phyloP scores from a whole-genome alignment of 2,329 filamentous ascomycete species.

The Cercospora berteroae region DNA sequence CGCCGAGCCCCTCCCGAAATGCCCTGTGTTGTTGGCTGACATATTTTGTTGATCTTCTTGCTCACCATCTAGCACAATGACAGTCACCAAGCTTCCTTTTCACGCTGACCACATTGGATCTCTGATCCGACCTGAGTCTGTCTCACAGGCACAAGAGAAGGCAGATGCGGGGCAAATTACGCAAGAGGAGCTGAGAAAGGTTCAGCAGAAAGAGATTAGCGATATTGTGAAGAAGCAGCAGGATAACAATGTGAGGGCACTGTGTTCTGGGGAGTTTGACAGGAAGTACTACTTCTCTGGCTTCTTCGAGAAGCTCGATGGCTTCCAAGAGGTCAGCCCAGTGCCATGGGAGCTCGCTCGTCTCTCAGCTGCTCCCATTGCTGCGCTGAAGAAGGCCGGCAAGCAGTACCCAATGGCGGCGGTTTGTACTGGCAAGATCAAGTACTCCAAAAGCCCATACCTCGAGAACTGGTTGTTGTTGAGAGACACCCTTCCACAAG shows the following conservation, averaged over 20 bases:
- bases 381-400: constrained; percentile 40
- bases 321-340: constrained; percentile 39
- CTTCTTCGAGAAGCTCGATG: constrained; percentile 42
- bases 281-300: constrained; percentile 42
- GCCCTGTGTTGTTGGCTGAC: neutral
- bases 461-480: constrained; percentile 40
- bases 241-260: constrained; percentile 59
- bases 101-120: constrained; percentile 73
- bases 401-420: constrained; percentile 42
- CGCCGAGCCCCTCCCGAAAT: neutral
- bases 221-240: constrained; percentile 65
- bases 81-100: constrained; percentile 56
- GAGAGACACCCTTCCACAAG: constrained; percentile 33
- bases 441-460: constrained; percentile 38
- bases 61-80: constrained; percentile 19
- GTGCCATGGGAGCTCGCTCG: constrained; percentile 40
- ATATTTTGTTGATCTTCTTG: neutral
- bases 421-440: constrained; percentile 40
- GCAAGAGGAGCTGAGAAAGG: constrained; percentile 55
- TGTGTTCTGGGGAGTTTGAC: constrained; percentile 69
- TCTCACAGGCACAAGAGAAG: constrained; percentile 59
- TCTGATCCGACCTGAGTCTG: constrained; percentile 62
- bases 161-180: constrained; percentile 56
- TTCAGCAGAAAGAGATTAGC: constrained; percentile 65
- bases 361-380: constrained; percentile 39